A percentile compares a stretch with the other conserved stretches of the same genome.
These are phyloP conservation scores for Leucosporidium scottii DNA, from an alignment of 768 basidiomycete species.

Conservation along the genomic window DNA sequence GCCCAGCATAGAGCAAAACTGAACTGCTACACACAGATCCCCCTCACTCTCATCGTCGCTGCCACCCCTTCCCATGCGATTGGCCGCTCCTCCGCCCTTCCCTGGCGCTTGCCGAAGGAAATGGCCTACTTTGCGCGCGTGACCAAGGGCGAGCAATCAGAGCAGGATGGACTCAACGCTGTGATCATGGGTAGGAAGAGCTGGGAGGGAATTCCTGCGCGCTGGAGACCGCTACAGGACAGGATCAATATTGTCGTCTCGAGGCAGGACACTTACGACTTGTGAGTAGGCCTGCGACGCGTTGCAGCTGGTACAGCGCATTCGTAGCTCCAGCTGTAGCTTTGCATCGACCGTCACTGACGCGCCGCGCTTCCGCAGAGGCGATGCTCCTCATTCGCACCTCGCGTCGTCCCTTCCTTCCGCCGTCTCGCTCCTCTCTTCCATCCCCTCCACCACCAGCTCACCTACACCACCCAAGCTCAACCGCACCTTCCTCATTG, in stretches of 20 bases:
- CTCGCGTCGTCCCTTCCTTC: conserved; percentile 25
- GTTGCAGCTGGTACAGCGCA: background rate
- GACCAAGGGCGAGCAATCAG: conserved; percentile 54
- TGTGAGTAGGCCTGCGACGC: conserved; percentile 50
- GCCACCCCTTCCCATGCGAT: conserved; percentile 84
- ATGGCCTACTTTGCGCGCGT: conserved; percentile 86
- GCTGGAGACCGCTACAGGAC: conserved; percentile 69
- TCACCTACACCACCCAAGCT: conserved; percentile 33
- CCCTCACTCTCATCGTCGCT: conserved; percentile 82
- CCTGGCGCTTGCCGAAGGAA: conserved; percentile 83
- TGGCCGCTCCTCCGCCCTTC: conserved; percentile 64
- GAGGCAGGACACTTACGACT: conserved; percentile 52
- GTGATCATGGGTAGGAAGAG: conserved; percentile 95
- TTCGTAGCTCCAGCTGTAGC: background rate
- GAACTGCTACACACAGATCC: conserved; percentile 1
- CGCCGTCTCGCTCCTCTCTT: conserved; percentile 24
- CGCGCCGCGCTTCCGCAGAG: background rate
- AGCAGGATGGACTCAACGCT: conserved; percentile 45
- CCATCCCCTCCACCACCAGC: conserved; percentile 6
- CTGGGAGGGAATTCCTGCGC: conserved; percentile 90
- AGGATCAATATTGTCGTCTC: conserved; percentile 74
- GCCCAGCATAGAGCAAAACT: too few relatives aligned
- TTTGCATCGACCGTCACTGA: too few relatives aligned
- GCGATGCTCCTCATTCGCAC: conserved; percentile 7
- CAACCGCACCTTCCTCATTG: conserved; percentile 74